Evolutionary conservation across 805 yeast species (phyloP).

Genomic region (Wickerhamiella spandovensis): DNA sequence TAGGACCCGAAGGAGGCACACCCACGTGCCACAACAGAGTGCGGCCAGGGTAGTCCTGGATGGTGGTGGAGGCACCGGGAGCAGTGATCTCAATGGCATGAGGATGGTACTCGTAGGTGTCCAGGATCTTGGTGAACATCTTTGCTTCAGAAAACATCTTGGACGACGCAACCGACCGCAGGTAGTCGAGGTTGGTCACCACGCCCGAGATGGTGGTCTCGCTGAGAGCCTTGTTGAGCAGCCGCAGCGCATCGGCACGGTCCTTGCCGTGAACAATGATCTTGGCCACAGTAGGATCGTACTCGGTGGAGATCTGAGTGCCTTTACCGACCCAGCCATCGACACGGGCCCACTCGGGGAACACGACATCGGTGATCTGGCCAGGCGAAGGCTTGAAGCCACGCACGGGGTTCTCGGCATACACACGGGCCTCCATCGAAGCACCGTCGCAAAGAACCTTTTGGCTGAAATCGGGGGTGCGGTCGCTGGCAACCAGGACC

Average conservation of each 20-base stretch:
- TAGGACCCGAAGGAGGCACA: conserved; percentile 97
- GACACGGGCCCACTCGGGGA: conserved; percentile 85
- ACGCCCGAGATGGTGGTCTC: conserved; percentile 86
- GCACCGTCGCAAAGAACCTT: conserved; percentile 62
- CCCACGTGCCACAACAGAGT: conserved; percentile 78
- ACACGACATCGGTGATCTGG: conserved; percentile 67
- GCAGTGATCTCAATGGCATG: conserved; percentile 69
- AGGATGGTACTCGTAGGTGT: conserved; percentile 65
- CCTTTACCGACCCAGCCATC: conserved; percentile 93
- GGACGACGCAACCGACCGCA: conserved; percentile 73
- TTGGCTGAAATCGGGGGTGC: conserved; percentile 63
- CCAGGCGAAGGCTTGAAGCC: conserved; percentile 96
- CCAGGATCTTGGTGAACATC: conserved; percentile 80
- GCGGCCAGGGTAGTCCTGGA: conserved; percentile 93
- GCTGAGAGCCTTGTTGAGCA: conserved; percentile 65
- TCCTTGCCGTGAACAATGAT: conserved; percentile 89
- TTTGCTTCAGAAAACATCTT: conserved; percentile 70
- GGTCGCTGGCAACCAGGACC: conserved; percentile 80
- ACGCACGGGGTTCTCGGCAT: conserved; percentile 94
- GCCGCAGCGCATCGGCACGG: conserved; percentile 68
- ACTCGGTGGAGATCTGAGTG: conserved; percentile 77
- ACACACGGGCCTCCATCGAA: conserved; percentile 90
- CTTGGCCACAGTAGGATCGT: conserved; percentile 92
- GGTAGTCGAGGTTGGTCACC: conserved; percentile 77
- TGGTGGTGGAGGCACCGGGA: conserved; percentile 94